These are phyloP conservation scores for Aspergillus coremiiformis DNA, from an alignment of 495 filamentous ascomycete species.

Conservation along the genomic window DNA sequence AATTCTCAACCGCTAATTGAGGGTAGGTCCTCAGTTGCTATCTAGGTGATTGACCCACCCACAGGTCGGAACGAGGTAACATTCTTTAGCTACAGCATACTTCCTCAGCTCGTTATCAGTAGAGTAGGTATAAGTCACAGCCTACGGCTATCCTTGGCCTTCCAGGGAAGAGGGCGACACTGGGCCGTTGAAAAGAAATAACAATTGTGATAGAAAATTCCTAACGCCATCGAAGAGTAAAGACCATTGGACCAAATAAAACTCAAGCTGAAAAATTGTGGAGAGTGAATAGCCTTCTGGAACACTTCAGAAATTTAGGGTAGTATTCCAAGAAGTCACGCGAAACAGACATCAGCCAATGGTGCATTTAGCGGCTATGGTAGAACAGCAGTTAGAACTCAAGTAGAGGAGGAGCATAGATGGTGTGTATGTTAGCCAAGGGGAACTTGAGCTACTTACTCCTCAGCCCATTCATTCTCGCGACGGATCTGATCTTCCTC, in stretches of 20 bases:
- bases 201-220: slow-evolving; percentile 2
- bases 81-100: background rate
- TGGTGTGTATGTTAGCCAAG: background rate
- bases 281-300: background rate
- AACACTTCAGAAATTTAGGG: background rate
- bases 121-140: background rate
- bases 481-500: slow-evolving; percentile 66
- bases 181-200: background rate
- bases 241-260: slow-evolving; percentile 3
- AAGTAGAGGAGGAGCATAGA: background rate
- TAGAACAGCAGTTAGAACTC: background rate
- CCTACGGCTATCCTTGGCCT: background rate
- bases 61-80: background rate
- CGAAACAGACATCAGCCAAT: background rate
- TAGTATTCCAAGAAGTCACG: background rate
- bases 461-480: slow-evolving; percentile 69
- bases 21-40: too few species aligned
- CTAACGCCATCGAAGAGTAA: slow-evolving; percentile 15
- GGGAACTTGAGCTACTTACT: slow-evolving; percentile 34
- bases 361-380: background rate
- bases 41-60: too few species aligned
- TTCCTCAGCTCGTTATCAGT: background rate
- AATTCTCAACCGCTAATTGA: too few species aligned
- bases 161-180: background rate
- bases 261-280: background rate